These are phyloP conservation scores for Fusarium sp. DNA, from an alignment of 2,329 filamentous ascomycete species.

Conservation along the genomic window DNA sequence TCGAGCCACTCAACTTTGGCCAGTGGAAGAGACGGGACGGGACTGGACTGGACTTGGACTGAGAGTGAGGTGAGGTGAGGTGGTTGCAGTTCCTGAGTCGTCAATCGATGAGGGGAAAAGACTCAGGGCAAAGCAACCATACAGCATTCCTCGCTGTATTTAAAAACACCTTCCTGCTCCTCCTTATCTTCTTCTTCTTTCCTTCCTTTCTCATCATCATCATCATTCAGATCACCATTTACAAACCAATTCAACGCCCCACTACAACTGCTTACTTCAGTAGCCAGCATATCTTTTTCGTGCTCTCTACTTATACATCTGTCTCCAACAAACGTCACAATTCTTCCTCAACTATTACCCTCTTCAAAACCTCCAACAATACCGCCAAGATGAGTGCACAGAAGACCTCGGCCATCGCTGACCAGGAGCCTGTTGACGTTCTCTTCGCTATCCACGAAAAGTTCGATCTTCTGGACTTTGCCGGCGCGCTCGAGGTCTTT, in stretches of 20 bases:
- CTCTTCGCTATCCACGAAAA: conserved; percentile 72
- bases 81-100: conserved; percentile 40
- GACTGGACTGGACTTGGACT: neutral
- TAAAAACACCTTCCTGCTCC: conserved; percentile 45
- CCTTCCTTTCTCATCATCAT: conserved; percentile 43
- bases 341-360: conserved; percentile 42
- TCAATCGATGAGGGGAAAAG: conserved; percentile 42
- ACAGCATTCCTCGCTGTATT: conserved; percentile 41
- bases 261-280: conserved; percentile 11
- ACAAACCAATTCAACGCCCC: conserved; percentile 38
- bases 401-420: conserved; percentile 70
- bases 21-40: conserved; percentile 22
- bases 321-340: conserved; percentile 33
- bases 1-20: conserved; percentile 39
- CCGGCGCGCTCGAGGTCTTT: conserved; percentile 67
- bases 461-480: conserved; percentile 71
- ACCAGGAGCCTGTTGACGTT: conserved; percentile 69
- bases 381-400: conserved; percentile 67
- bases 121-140: conserved; percentile 31
- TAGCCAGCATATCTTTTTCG: conserved; percentile 28
- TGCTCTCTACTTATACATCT: conserved; percentile 33
- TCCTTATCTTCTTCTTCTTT: conserved; percentile 42
- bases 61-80: conserved; percentile 25
- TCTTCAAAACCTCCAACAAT: conserved; percentile 43
- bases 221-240: conserved; percentile 41